phyloP scores from a whole-genome alignment of 2,329 filamentous ascomycete species.

The Fusarium mundagurra region DNA sequence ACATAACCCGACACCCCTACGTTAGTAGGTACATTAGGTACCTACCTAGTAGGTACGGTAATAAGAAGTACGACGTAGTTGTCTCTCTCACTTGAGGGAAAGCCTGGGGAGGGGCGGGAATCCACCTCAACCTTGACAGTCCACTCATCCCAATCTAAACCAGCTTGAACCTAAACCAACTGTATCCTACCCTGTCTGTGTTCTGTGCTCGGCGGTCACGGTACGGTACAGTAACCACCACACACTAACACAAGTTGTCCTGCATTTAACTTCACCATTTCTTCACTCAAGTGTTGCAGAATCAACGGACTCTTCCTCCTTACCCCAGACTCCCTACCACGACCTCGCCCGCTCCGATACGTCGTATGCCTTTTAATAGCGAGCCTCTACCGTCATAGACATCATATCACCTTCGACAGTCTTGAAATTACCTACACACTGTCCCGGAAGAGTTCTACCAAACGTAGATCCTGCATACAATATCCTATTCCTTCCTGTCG shows the following conservation, averaged over 20 bases:
- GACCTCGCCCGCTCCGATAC: conserved; percentile 13
- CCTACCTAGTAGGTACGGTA: neutral
- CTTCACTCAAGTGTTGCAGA: conserved; percentile 7
- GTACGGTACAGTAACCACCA: conserved; percentile 23
- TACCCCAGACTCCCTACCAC: neutral
- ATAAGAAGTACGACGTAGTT: neutral
- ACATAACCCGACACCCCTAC: neutral
- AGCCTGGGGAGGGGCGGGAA: conserved; percentile 20
- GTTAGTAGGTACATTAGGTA: too few relatives aligned
- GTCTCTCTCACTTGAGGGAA: neutral
- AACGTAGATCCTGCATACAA: conserved; percentile 30
- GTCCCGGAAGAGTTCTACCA: conserved; percentile 22
- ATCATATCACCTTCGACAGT: neutral
- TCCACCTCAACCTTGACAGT: conserved; percentile 22
- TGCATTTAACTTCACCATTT: conserved; percentile 9
- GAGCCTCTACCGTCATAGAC: conserved; percentile 30
- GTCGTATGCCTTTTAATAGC: conserved; percentile 7
- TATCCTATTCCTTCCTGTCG: conserved; percentile 10
- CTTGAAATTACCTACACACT: conserved; percentile 7
- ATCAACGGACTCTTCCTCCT: conserved; percentile 2
- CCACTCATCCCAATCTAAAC: conserved; percentile 33
- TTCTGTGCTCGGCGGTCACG: conserved; percentile 23
- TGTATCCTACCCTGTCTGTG: neutral
- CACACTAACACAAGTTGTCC: conserved; percentile 15
- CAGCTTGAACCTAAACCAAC: conserved; percentile 22